Base-by-base conservation (phyloP, 2,329 filamentous ascomycete genomes). In the Trichoderma simmonsii region DNA sequence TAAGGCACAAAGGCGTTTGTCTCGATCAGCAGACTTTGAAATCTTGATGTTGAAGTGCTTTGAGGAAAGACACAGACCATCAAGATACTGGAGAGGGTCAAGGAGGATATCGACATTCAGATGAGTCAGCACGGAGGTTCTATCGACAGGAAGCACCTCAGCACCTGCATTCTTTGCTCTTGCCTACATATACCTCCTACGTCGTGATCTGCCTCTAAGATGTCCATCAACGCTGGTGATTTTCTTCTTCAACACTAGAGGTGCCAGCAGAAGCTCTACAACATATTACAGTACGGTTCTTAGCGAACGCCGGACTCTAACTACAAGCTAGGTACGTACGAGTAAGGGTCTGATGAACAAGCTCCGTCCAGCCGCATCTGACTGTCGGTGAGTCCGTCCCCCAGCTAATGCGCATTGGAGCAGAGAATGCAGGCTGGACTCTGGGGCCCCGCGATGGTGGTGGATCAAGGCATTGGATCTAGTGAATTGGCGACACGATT, bases 361-460 rank as follows among this genome's bases (percentile, higher is more conserved):
- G 56, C 66, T 32, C 65, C 66, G 56, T 34, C 66, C 24, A 62
- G 24, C 66, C 66, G 39, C 57, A 70, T 61, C 36, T 28, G 66
- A 78, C 51, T 90, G 32, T 91, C 85, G 74, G 84, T 78, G 67
- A 88, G 71, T 14, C 74, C 43, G 43, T 51, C 43, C 43, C 43
- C 71, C 65, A 32, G 57, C 28, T 60, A 60, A 32, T 39, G 36
- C 18, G n/a, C 57, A 34, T 60, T 60, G 57, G 57, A 60, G 57
- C 57, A 68, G 60, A 64, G 66, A 66, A 61, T 59, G 65, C 71
- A 69, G 70, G 48, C 48, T 68, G 65, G 69, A 76, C 71, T 76
- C 75, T 72, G 78, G 78, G 78, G 78, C 78, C 78, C 78, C 78
- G 73, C 78, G 77, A 78, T 76, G 54, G 51, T 60, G 48, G 69